Conservation (phyloP, 2,329 filamentous ascomycete species). For the Tolypocladium tundrense region DNA sequence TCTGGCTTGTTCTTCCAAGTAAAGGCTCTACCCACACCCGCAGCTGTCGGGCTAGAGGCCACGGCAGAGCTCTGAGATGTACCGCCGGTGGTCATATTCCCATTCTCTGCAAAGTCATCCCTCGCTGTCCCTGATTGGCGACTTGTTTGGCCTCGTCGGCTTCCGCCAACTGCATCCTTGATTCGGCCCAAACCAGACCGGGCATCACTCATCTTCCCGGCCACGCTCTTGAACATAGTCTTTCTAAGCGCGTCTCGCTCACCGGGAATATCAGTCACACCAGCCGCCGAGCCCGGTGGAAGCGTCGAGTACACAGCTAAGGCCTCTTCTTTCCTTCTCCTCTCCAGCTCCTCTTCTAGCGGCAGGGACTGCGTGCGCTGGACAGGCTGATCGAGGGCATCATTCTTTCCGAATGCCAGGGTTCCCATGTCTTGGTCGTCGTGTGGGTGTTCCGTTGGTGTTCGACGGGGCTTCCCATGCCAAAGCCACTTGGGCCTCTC, state of each 20-base stretch:
- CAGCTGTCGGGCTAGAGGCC: conserved; percentile 26
- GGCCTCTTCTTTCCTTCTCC: conserved; percentile 34
- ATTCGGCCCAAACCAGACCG: conserved; percentile 75
- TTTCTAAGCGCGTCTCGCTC: conserved; percentile 52
- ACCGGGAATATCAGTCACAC: conserved; percentile 33
- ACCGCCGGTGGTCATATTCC: conserved; percentile 2
- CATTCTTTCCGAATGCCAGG: conserved; percentile 48
- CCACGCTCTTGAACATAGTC: conserved; percentile 68
- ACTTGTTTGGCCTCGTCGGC: conserved; percentile 40
- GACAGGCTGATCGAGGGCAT: conserved; percentile 23
- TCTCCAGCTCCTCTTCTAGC: conserved; percentile 40
- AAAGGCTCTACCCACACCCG: conserved; percentile 41
- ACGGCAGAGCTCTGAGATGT: conserved; percentile 12
- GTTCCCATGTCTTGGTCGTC: conserved; percentile 34
- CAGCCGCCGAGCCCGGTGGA: conserved; percentile 34
- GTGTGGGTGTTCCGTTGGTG: conserved; percentile 33
- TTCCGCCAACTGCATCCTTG: conserved; percentile 68
- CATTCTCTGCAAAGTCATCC: conserved; percentile 38
- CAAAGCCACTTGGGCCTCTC: conserved; percentile 89
- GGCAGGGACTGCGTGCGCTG: conserved; percentile 41
- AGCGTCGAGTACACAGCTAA: conserved; percentile 30
- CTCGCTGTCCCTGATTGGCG: conserved; percentile 37
- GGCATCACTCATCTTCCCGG: conserved; percentile 69
- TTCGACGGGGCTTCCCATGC: conserved; percentile 78
- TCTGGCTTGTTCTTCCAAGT: conserved; percentile 56